A percentile compares a stretch with the other conserved stretches of the same genome.
These are phyloP conservation scores for Gliomastix tumulicola DNA, from an alignment of 2,329 filamentous ascomycete genomes.

Conservation along the genomic window DNA sequence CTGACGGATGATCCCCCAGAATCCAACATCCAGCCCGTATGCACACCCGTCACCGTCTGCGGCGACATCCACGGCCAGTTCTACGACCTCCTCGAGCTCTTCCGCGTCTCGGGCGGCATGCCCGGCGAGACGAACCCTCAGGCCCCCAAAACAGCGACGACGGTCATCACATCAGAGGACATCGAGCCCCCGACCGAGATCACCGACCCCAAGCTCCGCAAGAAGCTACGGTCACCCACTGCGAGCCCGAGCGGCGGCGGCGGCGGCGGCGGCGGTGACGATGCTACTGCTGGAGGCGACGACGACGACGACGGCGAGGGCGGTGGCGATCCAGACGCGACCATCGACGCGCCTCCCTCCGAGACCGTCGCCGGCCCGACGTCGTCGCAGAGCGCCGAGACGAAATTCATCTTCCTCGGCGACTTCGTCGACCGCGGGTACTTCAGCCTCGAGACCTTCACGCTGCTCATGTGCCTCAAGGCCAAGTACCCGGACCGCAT, in stretches of 20 bases:
- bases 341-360: conserved; percentile 17
- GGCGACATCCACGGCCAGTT: conserved; percentile 99
- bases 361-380: conserved; percentile 21
- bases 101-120: conserved; percentile 94
- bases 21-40: conserved; percentile 97
- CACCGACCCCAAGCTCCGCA: conserved; percentile 77
- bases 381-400: conserved; percentile 42
- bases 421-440: conserved; percentile 98
- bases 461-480: conserved; percentile 92
- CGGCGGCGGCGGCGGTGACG: conserved; percentile 38
- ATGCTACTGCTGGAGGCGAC: no score
- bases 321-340: conserved; percentile 23
- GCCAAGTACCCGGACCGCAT: conserved; percentile 86
- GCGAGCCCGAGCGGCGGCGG: conserved; percentile 34
- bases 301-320: conserved; percentile 30
- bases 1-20: no score
- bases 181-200: conserved; percentile 88
- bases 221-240: conserved; percentile 60
- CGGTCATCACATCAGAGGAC: conserved; percentile 81
- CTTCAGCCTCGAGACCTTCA: conserved; percentile 97
- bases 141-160: conserved; percentile 59
- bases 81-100: conserved; percentile 94
- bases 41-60: conserved; percentile 92
- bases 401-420: conserved; percentile 58
- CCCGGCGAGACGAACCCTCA: conserved; percentile 73